Conservation (phyloP, 2,329 filamentous ascomycete species). For the Rutstroemia sp. region DNA sequence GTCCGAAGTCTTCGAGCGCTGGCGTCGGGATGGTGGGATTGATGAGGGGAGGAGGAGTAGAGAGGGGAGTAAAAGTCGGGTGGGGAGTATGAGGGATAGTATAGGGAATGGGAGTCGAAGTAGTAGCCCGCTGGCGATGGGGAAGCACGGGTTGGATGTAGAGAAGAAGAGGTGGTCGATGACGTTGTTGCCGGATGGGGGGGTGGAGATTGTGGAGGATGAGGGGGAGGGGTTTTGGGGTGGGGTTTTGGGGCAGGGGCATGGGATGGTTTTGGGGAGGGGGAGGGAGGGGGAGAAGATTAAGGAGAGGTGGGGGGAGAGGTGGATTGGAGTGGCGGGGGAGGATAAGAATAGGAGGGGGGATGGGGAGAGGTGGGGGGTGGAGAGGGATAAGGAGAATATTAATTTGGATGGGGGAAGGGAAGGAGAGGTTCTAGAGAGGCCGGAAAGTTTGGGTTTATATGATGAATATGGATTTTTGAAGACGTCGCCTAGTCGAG, state of each 20-base stretch:
- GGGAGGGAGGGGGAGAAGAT: neutral
- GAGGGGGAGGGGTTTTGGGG: neutral
- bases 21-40: too few relatives aligned
- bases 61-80: neutral
- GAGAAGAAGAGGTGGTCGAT: conserved; percentile 4
- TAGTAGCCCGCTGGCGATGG: neutral
- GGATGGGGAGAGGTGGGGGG: neutral
- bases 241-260: neutral
- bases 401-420: neutral
- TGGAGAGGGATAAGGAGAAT: neutral
- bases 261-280: conserved; percentile 1
- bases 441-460: conserved; percentile 14
- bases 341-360: neutral
- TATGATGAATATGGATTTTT: conserved; percentile 25
- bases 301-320: neutral
- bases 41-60: too few relatives aligned
- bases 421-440: neutral
- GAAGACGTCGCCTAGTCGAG: conserved; percentile 15
- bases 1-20: neutral
- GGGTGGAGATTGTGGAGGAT: neutral
- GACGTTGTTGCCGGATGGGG: conserved; percentile 1
- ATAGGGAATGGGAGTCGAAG: neutral
- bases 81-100: neutral
- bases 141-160: neutral
- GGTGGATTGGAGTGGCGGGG: neutral